Evolutionary conservation across 1,284 basidiomycete genomes (phyloP), one percentile per base, ranked within the genome.

Genomic region (Boletellus deceptivus): DNA sequence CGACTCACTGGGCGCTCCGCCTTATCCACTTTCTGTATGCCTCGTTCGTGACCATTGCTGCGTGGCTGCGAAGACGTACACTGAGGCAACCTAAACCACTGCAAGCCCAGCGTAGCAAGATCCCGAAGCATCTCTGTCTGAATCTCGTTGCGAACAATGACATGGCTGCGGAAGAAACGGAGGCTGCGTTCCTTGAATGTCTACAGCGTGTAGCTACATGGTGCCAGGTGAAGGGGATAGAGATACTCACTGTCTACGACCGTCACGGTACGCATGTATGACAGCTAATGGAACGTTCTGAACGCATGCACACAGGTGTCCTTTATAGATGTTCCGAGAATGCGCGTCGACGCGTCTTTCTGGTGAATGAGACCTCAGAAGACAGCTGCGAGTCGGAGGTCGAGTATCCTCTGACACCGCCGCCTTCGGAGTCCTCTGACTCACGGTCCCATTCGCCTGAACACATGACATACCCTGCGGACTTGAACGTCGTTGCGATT

Each of bases 371-470:
- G 33, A 53, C 57, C n/a, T 61, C 67, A 8, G 65, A 71, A 48
- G 72, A 76, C 42, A 75, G 74, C 24, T 74, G 73, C 42, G 76
- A 75, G 43, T 76, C 76, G 14, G 83, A 83, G 55, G 63, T 77
- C 4, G 78, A 81, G 61, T 88, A 82, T 62, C 86, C 86, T 38
- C 71, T 80, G 48, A 90, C 87, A 0, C 87, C 87, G 24, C 87
- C 87, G 3, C 70, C 77, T 18, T 89, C 87, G 8, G 86, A 88
- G 59, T 75, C 77, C 58, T 79, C 84, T 20, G 79, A 77, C 24
- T 86, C 83, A 6, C 74, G 80, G 54, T 75, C 79, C 18, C 68
- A 81, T 24, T 83, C 84, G 1, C 82, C 83, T 10, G 73, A 76
- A 41, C 59, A 64, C 40, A 55, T 59, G 18, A 17, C 59, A 10